A percentile compares a stretch with the other conserved stretches of the same genome.
These are phyloP conservation scores for Westerdykella ornata DNA, from an alignment of 2,329 filamentous ascomycete species.

Conservation along the genomic window DNA sequence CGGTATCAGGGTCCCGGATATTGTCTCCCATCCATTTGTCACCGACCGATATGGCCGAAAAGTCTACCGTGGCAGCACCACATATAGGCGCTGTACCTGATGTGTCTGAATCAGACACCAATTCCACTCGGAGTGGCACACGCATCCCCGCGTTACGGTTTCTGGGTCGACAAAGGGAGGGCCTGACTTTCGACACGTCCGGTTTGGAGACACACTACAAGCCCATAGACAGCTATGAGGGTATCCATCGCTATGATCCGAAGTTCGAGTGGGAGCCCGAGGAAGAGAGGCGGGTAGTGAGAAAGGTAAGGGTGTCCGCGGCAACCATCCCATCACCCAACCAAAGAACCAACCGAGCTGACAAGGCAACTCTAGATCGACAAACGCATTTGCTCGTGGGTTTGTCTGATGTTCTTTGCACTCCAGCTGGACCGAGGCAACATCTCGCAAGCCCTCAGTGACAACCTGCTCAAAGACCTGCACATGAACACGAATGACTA, in stretches of 20 bases:
- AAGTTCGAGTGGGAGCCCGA: conserved; percentile 50
- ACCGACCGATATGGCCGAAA: conserved; percentile 3
- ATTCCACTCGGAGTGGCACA: conserved; percentile 13
- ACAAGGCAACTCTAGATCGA: conserved; percentile 40
- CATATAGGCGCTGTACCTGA: conserved; percentile 7
- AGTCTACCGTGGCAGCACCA: conserved; percentile 2
- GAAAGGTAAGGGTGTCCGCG: conserved; percentile 43
- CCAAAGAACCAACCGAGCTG: conserved; percentile 3
- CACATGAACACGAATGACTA: conserved; percentile 34
- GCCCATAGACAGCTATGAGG: conserved; percentile 53
- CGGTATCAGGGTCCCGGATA: too few relatives aligned
- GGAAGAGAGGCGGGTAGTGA: conserved; percentile 52
- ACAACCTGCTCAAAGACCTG: conserved; percentile 32
- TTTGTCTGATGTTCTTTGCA: conserved; percentile 51
- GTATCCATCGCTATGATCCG: conserved; percentile 54
- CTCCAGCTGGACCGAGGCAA: conserved; percentile 48
- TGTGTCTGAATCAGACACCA: conserved; percentile 16
- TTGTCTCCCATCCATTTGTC: too few relatives aligned
- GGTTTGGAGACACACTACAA: conserved; percentile 40
- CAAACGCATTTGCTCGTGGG: conserved; percentile 46
- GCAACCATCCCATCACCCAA: not conserved
- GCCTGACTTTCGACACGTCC: conserved; percentile 32
- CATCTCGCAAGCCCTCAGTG: conserved; percentile 35
- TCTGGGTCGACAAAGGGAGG: conserved; percentile 11
- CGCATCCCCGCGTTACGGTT: conserved; percentile 6